Conservation (phyloP, 2,329 filamentous ascomycete species). For the Ophiocordyceps camponoti-leonardi region DNA sequence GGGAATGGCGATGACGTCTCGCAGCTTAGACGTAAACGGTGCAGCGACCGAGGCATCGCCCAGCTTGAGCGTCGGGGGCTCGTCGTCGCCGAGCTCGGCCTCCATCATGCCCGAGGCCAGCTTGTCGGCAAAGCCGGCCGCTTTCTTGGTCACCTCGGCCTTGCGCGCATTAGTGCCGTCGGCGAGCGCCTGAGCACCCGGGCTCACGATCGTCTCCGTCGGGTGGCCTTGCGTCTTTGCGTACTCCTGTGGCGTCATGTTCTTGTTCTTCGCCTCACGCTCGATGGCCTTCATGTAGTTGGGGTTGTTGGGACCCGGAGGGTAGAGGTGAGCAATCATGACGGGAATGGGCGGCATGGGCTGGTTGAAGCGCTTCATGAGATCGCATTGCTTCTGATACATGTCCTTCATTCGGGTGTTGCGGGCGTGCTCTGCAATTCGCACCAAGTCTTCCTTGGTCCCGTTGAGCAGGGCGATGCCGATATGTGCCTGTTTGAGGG, state of each 20-base stretch:
- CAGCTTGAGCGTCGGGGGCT: constrained; percentile 90
- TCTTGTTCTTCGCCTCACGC: constrained; percentile 67
- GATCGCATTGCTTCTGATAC: constrained; percentile 83
- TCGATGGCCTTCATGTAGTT: constrained; percentile 85
- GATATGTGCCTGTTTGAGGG: constrained; percentile 93
- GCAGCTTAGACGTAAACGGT: constrained; percentile 92
- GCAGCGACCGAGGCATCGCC: constrained; percentile 94
- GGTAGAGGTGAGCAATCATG: constrained; percentile 85
- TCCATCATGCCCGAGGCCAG: constrained; percentile 82
- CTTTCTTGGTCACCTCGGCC: constrained; percentile 51
- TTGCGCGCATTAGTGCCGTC: constrained; percentile 14
- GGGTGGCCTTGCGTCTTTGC: constrained; percentile 32
- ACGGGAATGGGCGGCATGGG: constrained; percentile 81
- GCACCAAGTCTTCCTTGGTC: constrained; percentile 74
- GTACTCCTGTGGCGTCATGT: constrained; percentile 42
- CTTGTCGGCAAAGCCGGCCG: constrained; percentile 68
- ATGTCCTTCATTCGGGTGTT: constrained; percentile 97
- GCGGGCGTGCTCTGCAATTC: constrained; percentile 82
- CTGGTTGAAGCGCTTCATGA: constrained; percentile 95
- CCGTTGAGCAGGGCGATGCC: constrained; percentile 93
- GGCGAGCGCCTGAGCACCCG: constrained; percentile 40
- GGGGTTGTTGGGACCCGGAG: constrained; percentile 80
- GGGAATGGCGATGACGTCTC: constrained; percentile 90
- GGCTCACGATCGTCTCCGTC: constrained; percentile 48
- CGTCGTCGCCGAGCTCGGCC: constrained; percentile 67